phyloP scores from a whole-genome alignment of 345 rosid species.

The Lepidium africanum region DNA sequence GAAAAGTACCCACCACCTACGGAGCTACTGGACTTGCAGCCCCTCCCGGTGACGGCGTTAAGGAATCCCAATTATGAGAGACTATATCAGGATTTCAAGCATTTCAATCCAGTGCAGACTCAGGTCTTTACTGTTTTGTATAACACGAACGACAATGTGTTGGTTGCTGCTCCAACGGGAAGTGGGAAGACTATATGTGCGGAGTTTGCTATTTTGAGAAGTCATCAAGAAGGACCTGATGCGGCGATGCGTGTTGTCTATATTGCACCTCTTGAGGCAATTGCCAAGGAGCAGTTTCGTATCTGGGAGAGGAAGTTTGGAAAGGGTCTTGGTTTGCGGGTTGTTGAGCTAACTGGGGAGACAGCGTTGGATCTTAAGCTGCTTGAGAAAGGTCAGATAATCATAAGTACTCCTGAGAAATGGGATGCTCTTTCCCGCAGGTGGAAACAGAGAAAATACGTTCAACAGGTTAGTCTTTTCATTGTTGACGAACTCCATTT shows the following conservation, averaged over 20 bases:
- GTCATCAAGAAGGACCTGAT: slow-evolving; percentile 81
- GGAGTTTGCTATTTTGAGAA: slow-evolving; percentile 78
- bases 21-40: slow-evolving; percentile 88
- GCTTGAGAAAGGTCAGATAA: slow-evolving; percentile 81
- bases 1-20: slow-evolving; percentile 99
- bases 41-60: slow-evolving; percentile 86
- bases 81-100: slow-evolving; percentile 74
- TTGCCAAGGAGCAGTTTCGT: slow-evolving; percentile 71
- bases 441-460: slow-evolving; percentile 84
- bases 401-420: slow-evolving; percentile 86
- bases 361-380: slow-evolving; percentile 69
- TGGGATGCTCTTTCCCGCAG: slow-evolving; percentile 98
- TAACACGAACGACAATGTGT: slow-evolving; percentile 80
- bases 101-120: slow-evolving; percentile 95
- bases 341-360: slow-evolving; percentile 87
- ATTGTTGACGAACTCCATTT: slow-evolving; percentile 92
- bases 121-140: slow-evolving; percentile 89
- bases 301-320: slow-evolving; percentile 92
- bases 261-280: slow-evolving; percentile 87
- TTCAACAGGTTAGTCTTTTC: slow-evolving; percentile 91
- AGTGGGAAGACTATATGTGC: slow-evolving; percentile 98
- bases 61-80: slow-evolving; percentile 87
- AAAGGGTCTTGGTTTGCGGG: slow-evolving; percentile 67
- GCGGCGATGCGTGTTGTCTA: slow-evolving; percentile 63
- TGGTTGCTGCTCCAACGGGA: slow-evolving; percentile 97